These are phyloP conservation scores for Podospora tetraspora DNA, from an alignment of 495 filamentous ascomycete genomes.

Conservation along the genomic window DNA sequence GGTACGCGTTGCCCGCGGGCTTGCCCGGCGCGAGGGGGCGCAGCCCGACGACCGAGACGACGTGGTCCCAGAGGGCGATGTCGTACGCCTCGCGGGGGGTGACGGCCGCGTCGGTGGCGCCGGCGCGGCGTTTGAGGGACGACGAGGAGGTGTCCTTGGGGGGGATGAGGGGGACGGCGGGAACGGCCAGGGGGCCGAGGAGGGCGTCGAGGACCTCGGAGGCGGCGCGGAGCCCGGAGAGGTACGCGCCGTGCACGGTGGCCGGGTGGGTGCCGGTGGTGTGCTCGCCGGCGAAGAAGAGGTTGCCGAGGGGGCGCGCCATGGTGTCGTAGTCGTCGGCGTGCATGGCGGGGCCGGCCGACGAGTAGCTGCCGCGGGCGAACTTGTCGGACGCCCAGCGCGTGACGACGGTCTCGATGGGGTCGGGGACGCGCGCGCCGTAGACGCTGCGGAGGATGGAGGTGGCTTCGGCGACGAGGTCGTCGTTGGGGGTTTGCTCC, in stretches of 20 bases:
- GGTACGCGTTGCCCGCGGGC: constrained; percentile 65
- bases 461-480: constrained; percentile 74
- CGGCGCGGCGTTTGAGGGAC: constrained; percentile 50
- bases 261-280: constrained; percentile 93
- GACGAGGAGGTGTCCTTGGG: constrained; percentile 46
- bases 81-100: constrained; percentile 57
- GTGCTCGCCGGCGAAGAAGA: constrained; percentile 96
- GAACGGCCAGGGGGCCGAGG: constrained; percentile 73
- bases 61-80: constrained; percentile 60
- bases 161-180: constrained; percentile 62
- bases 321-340: constrained; percentile 90
- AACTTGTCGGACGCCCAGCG: constrained; percentile 88
- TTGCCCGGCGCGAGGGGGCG: constrained; percentile 65
- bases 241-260: constrained; percentile 93
- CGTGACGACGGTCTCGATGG: constrained; percentile 86
- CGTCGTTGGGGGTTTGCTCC: constrained; percentile 65
- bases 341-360: constrained; percentile 70
- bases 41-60: constrained; percentile 65
- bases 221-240: constrained; percentile 85
- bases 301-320: constrained; percentile 76
- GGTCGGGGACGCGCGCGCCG: constrained; percentile 54
- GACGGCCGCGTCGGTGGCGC: constrained; percentile 25
- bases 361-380: constrained; percentile 89
- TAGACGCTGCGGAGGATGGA: constrained; percentile 62
- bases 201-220: constrained; percentile 74